Conservation (phyloP, 225 moss, liverwort and hornwort species). For the Sphagnum contortum region DNA sequence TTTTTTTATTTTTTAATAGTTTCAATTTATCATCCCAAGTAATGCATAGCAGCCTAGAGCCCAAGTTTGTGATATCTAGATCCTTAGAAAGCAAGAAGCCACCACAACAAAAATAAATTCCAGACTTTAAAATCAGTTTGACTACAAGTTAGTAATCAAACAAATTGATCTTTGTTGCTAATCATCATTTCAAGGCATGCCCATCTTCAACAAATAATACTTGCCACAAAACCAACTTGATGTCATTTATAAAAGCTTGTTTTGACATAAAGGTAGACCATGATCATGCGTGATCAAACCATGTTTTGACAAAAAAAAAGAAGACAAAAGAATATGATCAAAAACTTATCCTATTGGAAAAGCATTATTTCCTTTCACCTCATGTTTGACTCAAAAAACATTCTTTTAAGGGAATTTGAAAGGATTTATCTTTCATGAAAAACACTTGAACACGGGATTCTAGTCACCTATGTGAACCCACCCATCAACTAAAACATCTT, state of each 20-base stretch:
- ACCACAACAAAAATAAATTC: no score
- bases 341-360: background rate
- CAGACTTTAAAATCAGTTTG: no score
- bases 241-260: background rate
- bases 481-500: constrained; percentile 54
- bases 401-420: background rate
- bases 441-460: background rate
- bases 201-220: constrained; percentile 41
- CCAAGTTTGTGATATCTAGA: no score
- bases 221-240: constrained; percentile 18
- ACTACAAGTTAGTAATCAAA: no score
- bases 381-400: background rate
- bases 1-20: no score
- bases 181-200: no score
- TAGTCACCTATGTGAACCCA: constrained; percentile 70
- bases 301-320: background rate
- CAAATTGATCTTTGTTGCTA: no score
- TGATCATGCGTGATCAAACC: no score
- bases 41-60: no score
- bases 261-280: no score
- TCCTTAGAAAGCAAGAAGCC: no score
- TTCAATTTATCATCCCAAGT: no score
- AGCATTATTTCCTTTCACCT: background rate
- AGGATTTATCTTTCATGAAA: background rate
- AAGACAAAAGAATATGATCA: background rate